Evolutionary conservation across 176 grass and related monocot species (phyloP).

Genomic region (Miscanthus lutarioriparius): DNA sequence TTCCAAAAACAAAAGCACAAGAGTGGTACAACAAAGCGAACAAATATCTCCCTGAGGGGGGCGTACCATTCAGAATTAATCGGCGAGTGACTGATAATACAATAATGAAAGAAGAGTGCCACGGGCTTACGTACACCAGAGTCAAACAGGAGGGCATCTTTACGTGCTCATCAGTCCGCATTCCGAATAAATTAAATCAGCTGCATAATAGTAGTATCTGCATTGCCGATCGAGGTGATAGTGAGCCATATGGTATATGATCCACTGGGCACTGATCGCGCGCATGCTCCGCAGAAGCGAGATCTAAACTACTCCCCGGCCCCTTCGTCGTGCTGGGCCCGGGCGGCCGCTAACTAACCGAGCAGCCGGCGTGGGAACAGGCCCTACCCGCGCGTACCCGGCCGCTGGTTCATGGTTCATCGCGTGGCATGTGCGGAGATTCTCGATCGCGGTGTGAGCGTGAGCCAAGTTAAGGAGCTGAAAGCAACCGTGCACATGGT

Average conservation of each 20-base stretch:
- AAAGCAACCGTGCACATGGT: neutral
- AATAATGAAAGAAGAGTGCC: neutral
- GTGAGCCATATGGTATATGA: too few species aligned
- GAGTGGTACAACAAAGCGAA: too few species aligned
- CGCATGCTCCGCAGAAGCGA: neutral
- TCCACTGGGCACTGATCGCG: neutral
- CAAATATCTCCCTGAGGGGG: neutral
- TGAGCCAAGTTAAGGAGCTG: too few species aligned
- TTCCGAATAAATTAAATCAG: neutral
- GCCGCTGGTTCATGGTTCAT: neutral
- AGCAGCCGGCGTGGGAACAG: neutral
- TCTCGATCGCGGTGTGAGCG: neutral
- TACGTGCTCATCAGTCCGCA: neutral
- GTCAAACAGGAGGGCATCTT: neutral
- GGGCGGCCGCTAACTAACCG: neutral
- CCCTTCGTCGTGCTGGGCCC: neutral
- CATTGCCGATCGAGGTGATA: too few species aligned
- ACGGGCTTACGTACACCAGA: neutral
- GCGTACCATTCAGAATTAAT: too few species aligned
- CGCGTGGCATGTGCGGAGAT: neutral
- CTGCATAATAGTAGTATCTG: neutral
- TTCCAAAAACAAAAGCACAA: neutral
- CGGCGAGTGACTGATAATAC: neutral
- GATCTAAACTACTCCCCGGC: neutral
- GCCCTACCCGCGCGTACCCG: neutral